Base-by-base conservation (phyloP, 2,329 filamentous ascomycete species). In the Stagonosporopsis chrysanthemi region DNA sequence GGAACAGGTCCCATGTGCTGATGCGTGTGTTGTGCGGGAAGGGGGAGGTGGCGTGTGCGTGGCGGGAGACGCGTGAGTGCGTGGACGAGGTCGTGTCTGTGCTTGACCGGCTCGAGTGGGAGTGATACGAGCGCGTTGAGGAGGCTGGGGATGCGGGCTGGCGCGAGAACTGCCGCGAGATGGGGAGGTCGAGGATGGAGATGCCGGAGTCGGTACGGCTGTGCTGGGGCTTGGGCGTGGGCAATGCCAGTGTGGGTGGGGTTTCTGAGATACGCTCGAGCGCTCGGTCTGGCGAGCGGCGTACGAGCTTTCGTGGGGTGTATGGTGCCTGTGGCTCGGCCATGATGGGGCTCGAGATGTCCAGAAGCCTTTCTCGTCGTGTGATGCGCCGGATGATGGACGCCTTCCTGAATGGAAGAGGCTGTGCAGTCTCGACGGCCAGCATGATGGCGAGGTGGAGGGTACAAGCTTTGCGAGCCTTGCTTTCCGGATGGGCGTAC, bases 1-100 rank as follows among this genome's bases (percentile, higher is more conserved):
- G 65, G 58, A 68, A 73, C n/a, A 75, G 52, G 39, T 74, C 65
- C 72, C 72, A 75, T 2, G 64, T 22, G 0, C 61, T 62, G 23
- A 72, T 72, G 26, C 58, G 42, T 3, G 62, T 63, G 28, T 45
- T 56, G 31, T 45, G 23, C 45, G 45, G 35, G 33, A 53, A 29
- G 41, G 46, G 24, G 36, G 46, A 28, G 41, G 29, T 31, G 65
- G 70, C 11, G 69, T 71, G 36, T 4, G 60, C 57, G 12, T 29
- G 56, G n/a, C 62, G 56, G 40, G 51, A 49, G 19, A 68, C 43
- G 53, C 63, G 60, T 40, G 42, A 48, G 40, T 51, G 51, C 36
- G 58, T 41, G 9, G 24, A 45, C 2, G 45, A 36, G n/a, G 59
- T 41, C 31, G 42, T 47, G 41, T 31, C 48, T 50, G 40, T 52